phyloP scores from a whole-genome alignment of 2,329 filamentous ascomycete genomes.

The Hawksworthiomyces lignivorus region DNA sequence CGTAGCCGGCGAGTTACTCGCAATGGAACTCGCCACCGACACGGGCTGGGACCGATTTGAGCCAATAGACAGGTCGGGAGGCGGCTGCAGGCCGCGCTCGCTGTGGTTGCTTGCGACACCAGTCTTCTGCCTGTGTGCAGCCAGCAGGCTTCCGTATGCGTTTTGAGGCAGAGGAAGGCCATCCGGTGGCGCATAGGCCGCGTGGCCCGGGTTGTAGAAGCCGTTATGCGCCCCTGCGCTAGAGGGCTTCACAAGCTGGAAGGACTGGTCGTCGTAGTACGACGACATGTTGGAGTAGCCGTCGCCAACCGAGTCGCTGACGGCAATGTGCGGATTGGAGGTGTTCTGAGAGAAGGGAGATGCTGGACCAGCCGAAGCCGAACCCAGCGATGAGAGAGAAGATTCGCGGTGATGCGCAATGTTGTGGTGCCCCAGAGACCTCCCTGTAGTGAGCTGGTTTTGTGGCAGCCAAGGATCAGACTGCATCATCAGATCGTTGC shows the following conservation, averaged over 20 bases:
- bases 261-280: slow-evolving; percentile 34
- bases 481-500: slow-evolving; percentile 25
- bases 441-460: slow-evolving; percentile 29
- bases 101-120: slow-evolving; percentile 15
- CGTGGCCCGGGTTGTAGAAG: slow-evolving; percentile 32
- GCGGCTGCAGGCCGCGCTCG: slow-evolving; percentile 36
- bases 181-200: slow-evolving; percentile 27
- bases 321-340: slow-evolving; percentile 51
- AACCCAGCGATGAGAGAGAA: slow-evolving; percentile 53
- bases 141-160: slow-evolving; percentile 32
- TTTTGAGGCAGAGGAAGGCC: slow-evolving; percentile 27
- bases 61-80: slow-evolving; percentile 36
- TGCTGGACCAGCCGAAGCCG: slow-evolving; percentile 50
- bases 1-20: slow-evolving; percentile 53
- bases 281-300: slow-evolving; percentile 34
- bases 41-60: slow-evolving; percentile 39
- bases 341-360: slow-evolving; percentile 50
- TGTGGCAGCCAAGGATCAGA: slow-evolving; percentile 33
- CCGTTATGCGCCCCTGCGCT: slow-evolving; percentile 21
- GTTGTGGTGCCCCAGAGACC: slow-evolving; percentile 24
- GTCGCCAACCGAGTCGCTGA: slow-evolving; percentile 42
- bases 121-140: slow-evolving; percentile 28
- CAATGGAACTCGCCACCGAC: slow-evolving; percentile 50
- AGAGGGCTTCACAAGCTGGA: slow-evolving; percentile 36
- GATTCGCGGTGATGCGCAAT: slow-evolving; percentile 51